phyloP scores from a whole-genome alignment of 805 yeast genomes.

The Hanseniaspora taiwanica region DNA sequence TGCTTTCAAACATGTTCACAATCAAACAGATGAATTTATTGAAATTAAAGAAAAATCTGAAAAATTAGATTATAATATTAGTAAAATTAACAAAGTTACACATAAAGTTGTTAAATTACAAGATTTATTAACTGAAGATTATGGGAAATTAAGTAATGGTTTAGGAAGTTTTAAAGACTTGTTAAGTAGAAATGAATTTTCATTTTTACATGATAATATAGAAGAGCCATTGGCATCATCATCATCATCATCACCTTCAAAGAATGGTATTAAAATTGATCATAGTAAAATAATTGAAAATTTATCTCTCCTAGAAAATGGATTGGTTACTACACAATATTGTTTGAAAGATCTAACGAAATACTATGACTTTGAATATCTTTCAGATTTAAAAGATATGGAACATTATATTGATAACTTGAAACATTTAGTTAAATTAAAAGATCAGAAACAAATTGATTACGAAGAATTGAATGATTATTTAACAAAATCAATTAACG shows the following conservation, averaged over 20 bases:
- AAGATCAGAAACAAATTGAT: conserved; percentile 86
- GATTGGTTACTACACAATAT: conserved; percentile 30
- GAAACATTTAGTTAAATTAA: conserved; percentile 58
- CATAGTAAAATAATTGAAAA: conserved; percentile 16
- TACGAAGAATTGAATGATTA: conserved; percentile 78
- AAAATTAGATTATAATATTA: conserved; percentile 71
- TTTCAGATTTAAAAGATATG: conserved; percentile 73
- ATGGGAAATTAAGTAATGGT: conserved; percentile 56
- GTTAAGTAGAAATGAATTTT: conserved; percentile 28
- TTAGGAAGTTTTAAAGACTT: conserved; percentile 51
- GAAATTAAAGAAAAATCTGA: conserved; percentile 74
- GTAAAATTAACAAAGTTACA: conserved; percentile 67
- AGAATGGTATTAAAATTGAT: conserved; percentile 7
- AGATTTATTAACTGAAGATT: conserved; percentile 59
- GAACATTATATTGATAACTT: conserved; percentile 64
- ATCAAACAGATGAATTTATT: conserved; percentile 62
- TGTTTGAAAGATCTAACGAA: conserved; percentile 33
- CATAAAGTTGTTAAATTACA: conserved; percentile 60
- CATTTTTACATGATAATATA: too few species aligned
- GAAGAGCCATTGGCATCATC: too few species aligned
- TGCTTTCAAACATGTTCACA: conserved; percentile 68
- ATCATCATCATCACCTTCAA: too few species aligned
- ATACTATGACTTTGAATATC: conserved; percentile 62
- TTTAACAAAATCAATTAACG: conserved; percentile 54
- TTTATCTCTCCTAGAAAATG: conserved; percentile 34